Conservation (phyloP, 257 asterid species). For the Coffea canephora region DNA sequence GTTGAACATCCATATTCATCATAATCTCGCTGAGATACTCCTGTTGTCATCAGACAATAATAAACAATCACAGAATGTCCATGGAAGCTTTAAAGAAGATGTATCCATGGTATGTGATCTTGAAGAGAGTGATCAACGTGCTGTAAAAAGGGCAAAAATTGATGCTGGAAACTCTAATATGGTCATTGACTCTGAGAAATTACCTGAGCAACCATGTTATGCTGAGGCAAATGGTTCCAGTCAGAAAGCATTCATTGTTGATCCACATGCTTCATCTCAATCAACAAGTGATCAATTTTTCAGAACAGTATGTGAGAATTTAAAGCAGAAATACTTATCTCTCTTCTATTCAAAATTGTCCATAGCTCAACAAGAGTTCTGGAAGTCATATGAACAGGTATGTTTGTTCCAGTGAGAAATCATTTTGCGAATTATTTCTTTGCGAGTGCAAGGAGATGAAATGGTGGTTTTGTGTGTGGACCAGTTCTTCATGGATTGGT, state of each 20-base stretch:
- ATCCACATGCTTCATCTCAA: slow-evolving; percentile 27
- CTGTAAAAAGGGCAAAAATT: slow-evolving; percentile 32
- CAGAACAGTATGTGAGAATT: slow-evolving; percentile 55
- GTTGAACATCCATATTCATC: slow-evolving; percentile 82
- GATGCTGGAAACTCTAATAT: slow-evolving; percentile 26
- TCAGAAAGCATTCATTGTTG: slow-evolving; percentile 25
- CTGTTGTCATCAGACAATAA: slow-evolving; percentile 33
- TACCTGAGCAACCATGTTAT: slow-evolving; percentile 32
- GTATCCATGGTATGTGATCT: slow-evolving; percentile 24
- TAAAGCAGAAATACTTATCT: slow-evolving; percentile 69
- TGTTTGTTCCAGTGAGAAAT: slow-evolving; percentile 18
- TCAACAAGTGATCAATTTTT: slow-evolving; percentile 34
- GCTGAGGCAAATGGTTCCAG: slow-evolving; percentile 23
- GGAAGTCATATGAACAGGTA: slow-evolving; percentile 78
- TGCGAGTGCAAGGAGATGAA: neutral
- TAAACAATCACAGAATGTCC: slow-evolving; percentile 27
- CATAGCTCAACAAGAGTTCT: slow-evolving; percentile 78
- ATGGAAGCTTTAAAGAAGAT: slow-evolving; percentile 32
- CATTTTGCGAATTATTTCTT: neutral
- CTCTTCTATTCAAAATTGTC: slow-evolving; percentile 59
- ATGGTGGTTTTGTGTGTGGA: neutral
- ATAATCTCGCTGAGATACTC: slow-evolving; percentile 79
- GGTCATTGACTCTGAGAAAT: slow-evolving; percentile 28
- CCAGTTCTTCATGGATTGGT: neutral
- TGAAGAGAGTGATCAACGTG: slow-evolving; percentile 30